Percentiles rank a stretch among this genome's conserved stretches.
phyloP scores from a whole-genome alignment of 345 rosid species.

The Bretschneidera sinensis region DNA sequence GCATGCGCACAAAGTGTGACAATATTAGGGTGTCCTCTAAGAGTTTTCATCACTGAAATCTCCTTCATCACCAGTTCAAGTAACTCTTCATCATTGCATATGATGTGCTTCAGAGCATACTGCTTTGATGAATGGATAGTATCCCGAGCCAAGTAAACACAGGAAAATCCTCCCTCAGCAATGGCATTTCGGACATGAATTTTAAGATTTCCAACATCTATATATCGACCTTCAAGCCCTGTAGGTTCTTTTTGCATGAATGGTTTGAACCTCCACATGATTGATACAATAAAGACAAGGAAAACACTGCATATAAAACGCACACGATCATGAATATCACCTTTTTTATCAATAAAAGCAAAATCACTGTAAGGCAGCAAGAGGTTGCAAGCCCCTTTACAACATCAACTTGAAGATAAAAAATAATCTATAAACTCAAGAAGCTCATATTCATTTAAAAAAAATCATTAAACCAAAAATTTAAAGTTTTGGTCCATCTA shows the following conservation, averaged over 20 bases:
- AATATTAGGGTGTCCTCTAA: constrained; percentile 86
- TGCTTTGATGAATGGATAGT: constrained; percentile 61
- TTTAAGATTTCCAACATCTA: constrained; percentile 81
- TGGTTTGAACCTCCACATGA: constrained; percentile 95
- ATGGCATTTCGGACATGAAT: constrained; percentile 66
- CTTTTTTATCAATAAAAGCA: no score
- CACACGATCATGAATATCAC: background rate
- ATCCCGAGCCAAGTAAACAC: constrained; percentile 86
- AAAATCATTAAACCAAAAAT: no score
- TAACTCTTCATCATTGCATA: constrained; percentile 86
- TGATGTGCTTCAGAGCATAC: constrained; percentile 91
- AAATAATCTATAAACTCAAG: no score
- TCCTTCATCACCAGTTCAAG: constrained; percentile 71
- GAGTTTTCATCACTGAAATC: constrained; percentile 75
- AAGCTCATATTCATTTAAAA: no score
- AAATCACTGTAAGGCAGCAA: no score
- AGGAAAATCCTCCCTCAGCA: constrained; percentile 96
- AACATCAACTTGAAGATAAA: no score
- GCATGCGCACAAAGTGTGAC: constrained; percentile 66
- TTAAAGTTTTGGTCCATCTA: no score
- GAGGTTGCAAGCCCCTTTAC: no score
- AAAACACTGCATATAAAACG: constrained; percentile 27
- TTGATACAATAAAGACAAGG: constrained; percentile 16
- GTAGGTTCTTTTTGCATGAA: constrained; percentile 76
- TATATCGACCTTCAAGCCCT: constrained; percentile 84